phyloP scores from a whole-genome alignment of 345 rosid genomes.

The Viola odorata region DNA sequence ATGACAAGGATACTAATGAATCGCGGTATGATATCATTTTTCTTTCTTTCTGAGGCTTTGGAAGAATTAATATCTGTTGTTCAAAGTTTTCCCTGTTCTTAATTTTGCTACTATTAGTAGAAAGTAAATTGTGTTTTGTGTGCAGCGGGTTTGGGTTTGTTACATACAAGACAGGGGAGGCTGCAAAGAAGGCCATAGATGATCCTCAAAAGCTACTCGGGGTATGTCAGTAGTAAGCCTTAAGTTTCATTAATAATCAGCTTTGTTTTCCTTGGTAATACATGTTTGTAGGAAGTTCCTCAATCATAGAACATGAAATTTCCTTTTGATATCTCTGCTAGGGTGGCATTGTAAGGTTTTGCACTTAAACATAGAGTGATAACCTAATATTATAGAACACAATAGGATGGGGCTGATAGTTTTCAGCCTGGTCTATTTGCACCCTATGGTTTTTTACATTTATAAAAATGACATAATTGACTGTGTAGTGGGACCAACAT shows the following conservation, averaged over 20 bases:
- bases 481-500: no score
- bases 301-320: background rate
- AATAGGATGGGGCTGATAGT: no score
- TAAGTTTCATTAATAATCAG: background rate
- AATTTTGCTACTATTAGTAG: no score
- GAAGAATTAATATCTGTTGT: background rate
- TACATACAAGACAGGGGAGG: slow-evolving; percentile 53
- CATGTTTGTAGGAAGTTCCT: background rate
- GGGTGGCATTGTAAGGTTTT: background rate
- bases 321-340: background rate
- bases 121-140: slow-evolving; percentile 6
- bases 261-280: background rate
- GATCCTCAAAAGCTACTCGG: slow-evolving; percentile 52
- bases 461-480: no score
- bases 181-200: slow-evolving; percentile 57
- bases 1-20: slow-evolving; percentile 60
- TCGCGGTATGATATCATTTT: slow-evolving; percentile 34
- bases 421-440: no score
- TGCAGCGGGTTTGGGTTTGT: slow-evolving; percentile 69
- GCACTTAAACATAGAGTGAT: no score
- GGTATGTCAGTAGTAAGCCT: slow-evolving; percentile 27
- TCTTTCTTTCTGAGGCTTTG: background rate
- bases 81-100: background rate
- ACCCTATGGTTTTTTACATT: no score
- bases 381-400: no score